Percentiles rank a stretch among this genome's conserved stretches.
Evolutionary conservation across 352 stramenopile species (phyloP).

Genomic region (Globisporangium takayamanum): DNA sequence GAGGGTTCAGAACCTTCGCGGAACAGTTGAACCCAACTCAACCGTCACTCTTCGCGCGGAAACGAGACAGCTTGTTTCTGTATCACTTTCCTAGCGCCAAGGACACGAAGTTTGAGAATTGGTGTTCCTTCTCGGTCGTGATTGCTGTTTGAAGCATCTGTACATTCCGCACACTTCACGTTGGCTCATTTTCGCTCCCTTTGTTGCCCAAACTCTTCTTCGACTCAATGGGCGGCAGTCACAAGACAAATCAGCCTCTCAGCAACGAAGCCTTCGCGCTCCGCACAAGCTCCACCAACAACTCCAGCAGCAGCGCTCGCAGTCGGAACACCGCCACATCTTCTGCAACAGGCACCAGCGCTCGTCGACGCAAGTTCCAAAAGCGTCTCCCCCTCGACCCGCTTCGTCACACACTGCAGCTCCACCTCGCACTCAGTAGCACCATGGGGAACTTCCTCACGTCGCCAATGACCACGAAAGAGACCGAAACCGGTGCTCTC

Average conservation of each 20-base stretch:
- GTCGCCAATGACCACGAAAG: constrained; percentile 72
- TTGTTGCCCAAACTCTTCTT: neutral
- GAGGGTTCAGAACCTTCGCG: neutral
- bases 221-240: neutral
- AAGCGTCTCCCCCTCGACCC: constrained; percentile 1
- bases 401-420: neutral
- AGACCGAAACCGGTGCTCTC: constrained; percentile 39
- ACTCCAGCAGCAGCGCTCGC: neutral
- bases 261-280: constrained; percentile 9
- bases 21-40: neutral
- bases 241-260: neutral
- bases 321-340: too few relatives aligned
- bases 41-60: too few relatives aligned
- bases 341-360: neutral
- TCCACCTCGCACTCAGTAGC: constrained; percentile 1
- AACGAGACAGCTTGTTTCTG: too few relatives aligned
- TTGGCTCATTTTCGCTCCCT: neutral
- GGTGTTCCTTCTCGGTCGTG: neutral
- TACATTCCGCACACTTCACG: neutral
- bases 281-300: constrained; percentile 17
- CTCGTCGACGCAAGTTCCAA: constrained; percentile 8
- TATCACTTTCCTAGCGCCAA: neutral
- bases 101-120: neutral
- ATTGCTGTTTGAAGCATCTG: neutral
- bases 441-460: constrained; percentile 80